phyloP scores from a whole-genome alignment of 2,329 filamentous ascomycete genomes.

The Cercospora sp. region DNA sequence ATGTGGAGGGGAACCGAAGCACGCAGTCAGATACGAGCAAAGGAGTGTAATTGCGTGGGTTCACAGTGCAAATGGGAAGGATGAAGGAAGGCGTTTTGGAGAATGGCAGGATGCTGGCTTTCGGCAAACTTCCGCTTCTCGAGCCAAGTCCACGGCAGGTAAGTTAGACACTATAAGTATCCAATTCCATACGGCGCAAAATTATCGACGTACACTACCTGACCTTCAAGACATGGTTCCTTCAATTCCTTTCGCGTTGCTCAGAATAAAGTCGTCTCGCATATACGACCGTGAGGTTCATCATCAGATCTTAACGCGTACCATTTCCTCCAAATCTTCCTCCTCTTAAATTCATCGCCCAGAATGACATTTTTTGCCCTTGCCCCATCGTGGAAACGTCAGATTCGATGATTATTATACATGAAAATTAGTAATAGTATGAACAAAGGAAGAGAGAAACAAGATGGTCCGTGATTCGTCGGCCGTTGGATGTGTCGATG shows the following conservation, averaged over 20 bases:
- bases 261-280: background rate
- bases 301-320: background rate
- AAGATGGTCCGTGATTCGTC: background rate
- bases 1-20: background rate
- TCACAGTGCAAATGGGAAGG: background rate
- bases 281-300: background rate
- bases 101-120: conserved; percentile 1
- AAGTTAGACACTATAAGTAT: background rate
- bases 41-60: background rate
- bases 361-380: background rate
- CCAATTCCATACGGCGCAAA: background rate
- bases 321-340: background rate
- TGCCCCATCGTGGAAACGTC: background rate
- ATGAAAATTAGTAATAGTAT: conserved; percentile 6
- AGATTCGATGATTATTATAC: conserved; percentile 2
- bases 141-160: background rate
- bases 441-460: background rate
- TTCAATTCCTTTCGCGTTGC: background rate
- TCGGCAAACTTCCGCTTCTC: background rate
- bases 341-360: background rate
- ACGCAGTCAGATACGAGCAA: background rate
- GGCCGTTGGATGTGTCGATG: background rate
- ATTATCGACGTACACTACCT: background rate
- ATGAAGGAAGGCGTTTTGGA: background rate
- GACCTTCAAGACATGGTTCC: background rate